Base-by-base conservation (phyloP, 2,329 filamentous ascomycete species). In the Acrodontium crateriforme region DNA sequence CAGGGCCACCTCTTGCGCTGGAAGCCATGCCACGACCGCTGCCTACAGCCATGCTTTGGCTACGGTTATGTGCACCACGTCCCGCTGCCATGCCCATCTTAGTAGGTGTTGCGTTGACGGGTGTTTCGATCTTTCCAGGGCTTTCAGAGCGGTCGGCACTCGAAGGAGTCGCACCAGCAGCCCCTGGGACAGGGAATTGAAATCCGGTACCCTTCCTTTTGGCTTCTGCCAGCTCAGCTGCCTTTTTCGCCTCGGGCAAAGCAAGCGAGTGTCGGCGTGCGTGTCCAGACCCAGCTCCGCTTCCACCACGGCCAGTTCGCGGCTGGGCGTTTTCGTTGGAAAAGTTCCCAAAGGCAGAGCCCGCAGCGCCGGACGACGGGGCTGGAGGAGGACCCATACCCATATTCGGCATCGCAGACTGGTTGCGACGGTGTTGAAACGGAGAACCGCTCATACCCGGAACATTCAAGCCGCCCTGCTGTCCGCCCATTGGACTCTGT, bases 161-260 rank as follows among this genome's bases (percentile, higher is more conserved):
- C 19, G 60, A 56, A 11, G 58, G 53, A 24, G 59, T 46, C 22
- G 46, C 53, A 30, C 69, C 70, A 29, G 69, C 64, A 38, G 76
- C 67, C 25, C 70, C 71, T 27, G 84, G 80, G 29, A 77, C 73
- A 10, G 89, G 87, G 53, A 98, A 98, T 53, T 93, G 85, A 59
- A 95, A 98, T 32, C 76, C 84, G 38, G 81, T 84, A 36, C 85
- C 84, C 30, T 87, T 92, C 55, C 85, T 71, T 62, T 94, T 94
- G 65, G 93, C 87, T 60, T 98, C 89, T 26, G 89, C 89, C 39
- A 93, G 61, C 55, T 98, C 89, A 32, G 89, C 89, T 25, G 89
- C 89, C 63, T 94, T 95, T 62, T 93, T 95, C 27, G 89, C 89
- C 57, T 98, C 89, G 19, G 85, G 82, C 39, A 98, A 65, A 38